Evolutionary conservation across 1,139 yeast genomes (phyloP), one percentile per base, ranked within the genome.

Genomic region (Debaryomyces robertsiae): DNA sequence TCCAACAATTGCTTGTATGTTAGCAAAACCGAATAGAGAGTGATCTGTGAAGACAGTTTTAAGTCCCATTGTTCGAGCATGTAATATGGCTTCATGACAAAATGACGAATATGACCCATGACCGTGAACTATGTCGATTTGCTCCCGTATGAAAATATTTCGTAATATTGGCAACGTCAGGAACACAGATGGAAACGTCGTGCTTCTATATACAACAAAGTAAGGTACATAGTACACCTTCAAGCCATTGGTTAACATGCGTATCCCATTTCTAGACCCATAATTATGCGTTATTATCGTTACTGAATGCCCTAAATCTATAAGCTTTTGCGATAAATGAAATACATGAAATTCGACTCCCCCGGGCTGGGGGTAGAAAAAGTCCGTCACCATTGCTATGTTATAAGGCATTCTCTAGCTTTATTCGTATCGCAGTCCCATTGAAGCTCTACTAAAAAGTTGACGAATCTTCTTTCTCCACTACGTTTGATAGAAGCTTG

Each of bases 301-400:
- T n/a, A 94, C 98, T 3, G 90, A 82, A 58, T 94, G 98, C 4
- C 98, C 98, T 38, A 84, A 65, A 24, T 81, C 81, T 14, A 90
- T 85, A 45, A 93, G 77, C 55, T 85, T 82, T 61, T 89, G 95
- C 0, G 82, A 69, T 30, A 73, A 54, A 60, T 93, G 98, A 61
- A 88, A 90, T 17, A 93, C 89, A 58, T 94, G 98, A 47, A 93
- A 81, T 61, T 94, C 99, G 3, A 94, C 94, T 6, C 99, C 99
- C 2, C 99, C 99, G 0, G 97, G 85, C 60, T 94, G 98, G 14
- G 99, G 99, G 63, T 86, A 94, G 79, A 93, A 94, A 72, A 90
- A 94, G 65, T 94, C 99, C 31, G 96, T 85, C 3, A 91, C 88
- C 97, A 93, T 91, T 9, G 88, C 84, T 40, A 73, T 71, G 45